phyloP scores from a whole-genome alignment of 495 filamentous ascomycete genomes.

The Penicillium psychrofluorescens region DNA sequence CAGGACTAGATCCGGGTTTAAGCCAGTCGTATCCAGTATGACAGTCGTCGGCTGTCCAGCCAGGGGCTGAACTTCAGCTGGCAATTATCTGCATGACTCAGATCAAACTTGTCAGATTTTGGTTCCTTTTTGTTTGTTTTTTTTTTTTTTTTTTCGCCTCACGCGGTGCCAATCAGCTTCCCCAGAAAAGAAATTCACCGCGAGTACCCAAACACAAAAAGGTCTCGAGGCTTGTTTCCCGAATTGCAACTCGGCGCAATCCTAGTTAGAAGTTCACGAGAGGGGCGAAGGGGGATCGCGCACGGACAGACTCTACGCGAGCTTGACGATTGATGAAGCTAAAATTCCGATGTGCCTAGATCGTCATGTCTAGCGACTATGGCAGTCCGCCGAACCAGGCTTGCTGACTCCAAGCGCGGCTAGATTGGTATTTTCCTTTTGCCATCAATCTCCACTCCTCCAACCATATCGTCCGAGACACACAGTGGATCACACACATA shows the following conservation, averaged over 20 bases:
- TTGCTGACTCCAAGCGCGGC: background rate
- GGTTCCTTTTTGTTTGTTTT: background rate
- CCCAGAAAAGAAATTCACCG: background rate
- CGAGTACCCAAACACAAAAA: conserved; percentile 5
- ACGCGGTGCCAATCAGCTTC: conserved; percentile 4
- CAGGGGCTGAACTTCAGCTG: too few relatives aligned
- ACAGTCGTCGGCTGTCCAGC: background rate
- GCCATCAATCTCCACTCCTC: background rate
- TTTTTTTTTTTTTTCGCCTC: background rate
- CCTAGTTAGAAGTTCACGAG: conserved; percentile 5
- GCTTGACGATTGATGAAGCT: conserved; percentile 14
- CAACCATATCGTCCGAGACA: background rate
- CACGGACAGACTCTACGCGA: conserved; percentile 13
- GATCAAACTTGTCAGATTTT: conserved; percentile 1
- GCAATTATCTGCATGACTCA: background rate
- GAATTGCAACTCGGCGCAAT: conserved; percentile 4
- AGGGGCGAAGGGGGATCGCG: background rate
- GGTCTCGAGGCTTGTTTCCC: conserved; percentile 15
- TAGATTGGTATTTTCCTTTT: too few relatives aligned
- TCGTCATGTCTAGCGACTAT: conserved; percentile 8
- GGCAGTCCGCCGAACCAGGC: conserved; percentile 2
- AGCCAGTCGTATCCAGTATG: conserved; percentile 15
- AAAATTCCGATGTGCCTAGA: conserved; percentile 14
- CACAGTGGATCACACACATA: conserved; percentile 1
- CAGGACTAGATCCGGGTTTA: conserved; percentile 10